Evolutionary conservation across 768 basidiomycete species (phyloP).

Genomic region (Boletus barrowsii): DNA sequence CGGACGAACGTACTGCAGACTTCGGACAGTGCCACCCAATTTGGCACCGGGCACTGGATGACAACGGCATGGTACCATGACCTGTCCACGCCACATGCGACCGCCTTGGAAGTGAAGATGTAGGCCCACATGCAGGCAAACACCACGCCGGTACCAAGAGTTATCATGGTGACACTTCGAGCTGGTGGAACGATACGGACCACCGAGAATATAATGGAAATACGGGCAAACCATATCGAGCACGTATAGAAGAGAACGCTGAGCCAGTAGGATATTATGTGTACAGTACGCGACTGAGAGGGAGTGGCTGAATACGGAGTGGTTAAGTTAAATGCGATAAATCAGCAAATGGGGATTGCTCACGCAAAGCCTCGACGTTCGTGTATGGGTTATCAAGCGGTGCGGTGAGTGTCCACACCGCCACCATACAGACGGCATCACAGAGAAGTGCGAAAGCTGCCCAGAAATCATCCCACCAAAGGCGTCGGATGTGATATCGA

Average conservation of each 20-base stretch:
- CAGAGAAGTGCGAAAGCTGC: slow-evolving; percentile 17
- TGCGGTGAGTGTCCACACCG: slow-evolving; percentile 14
- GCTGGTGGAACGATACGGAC: slow-evolving; percentile 22
- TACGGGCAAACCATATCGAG: slow-evolving; percentile 25
- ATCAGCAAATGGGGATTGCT: neutral
- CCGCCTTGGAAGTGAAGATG: slow-evolving; percentile 24
- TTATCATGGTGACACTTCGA: neutral
- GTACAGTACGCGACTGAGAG: slow-evolving; percentile 13
- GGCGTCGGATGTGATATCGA: slow-evolving; percentile 16
- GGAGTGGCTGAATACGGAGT: slow-evolving; percentile 28
- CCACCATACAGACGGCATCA: slow-evolving; percentile 8
- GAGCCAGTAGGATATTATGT: slow-evolving; percentile 22
- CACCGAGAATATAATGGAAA: slow-evolving; percentile 26
- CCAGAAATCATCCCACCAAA: slow-evolving; percentile 33
- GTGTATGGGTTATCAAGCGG: slow-evolving; percentile 26
- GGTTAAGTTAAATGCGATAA: neutral
- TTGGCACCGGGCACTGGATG: slow-evolving; percentile 43
- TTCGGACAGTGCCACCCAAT: slow-evolving; percentile 50
- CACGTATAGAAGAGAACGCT: slow-evolving; percentile 21
- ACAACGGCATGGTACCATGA: slow-evolving; percentile 37
- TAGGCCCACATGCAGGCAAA: slow-evolving; percentile 21
- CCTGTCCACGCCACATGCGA: slow-evolving; percentile 39
- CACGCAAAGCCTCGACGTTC: slow-evolving; percentile 10
- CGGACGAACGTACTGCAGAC: slow-evolving; percentile 42
- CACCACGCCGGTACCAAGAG: neutral